Conservation (phyloP, 2,329 filamentous ascomycete genomes). For the Cryoendolithus antarcticus region DNA sequence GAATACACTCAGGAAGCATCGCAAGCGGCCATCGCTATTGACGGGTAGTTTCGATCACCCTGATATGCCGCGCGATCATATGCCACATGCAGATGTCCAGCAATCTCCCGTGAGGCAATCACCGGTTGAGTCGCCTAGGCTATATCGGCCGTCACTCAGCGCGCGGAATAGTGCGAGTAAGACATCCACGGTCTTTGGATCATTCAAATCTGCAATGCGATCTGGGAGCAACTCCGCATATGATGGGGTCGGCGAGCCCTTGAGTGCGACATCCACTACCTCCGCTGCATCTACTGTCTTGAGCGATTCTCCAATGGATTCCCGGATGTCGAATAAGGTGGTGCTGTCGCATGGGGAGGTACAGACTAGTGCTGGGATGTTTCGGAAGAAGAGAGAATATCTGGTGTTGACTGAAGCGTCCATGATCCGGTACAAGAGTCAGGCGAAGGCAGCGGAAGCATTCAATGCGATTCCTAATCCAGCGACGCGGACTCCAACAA, state of each 20-base stretch:
- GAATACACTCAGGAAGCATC: slow-evolving; percentile 17
- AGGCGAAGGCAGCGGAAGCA: slow-evolving; percentile 50
- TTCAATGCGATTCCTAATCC: slow-evolving; percentile 36
- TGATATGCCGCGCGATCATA: slow-evolving; percentile 9
- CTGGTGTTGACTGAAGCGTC: slow-evolving; percentile 59
- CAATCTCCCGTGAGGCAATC: slow-evolving; percentile 10
- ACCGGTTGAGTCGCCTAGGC: slow-evolving; percentile 12
- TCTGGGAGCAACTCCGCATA: slow-evolving; percentile 36
- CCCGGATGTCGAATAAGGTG: slow-evolving; percentile 21
- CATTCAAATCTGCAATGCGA: slow-evolving; percentile 39
- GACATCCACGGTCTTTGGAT: slow-evolving; percentile 45
- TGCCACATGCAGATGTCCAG: slow-evolving; percentile 7
- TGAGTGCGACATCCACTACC: slow-evolving; percentile 39
- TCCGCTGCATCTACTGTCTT: slow-evolving; percentile 34
- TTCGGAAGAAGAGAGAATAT: slow-evolving; percentile 61
- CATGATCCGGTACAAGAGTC: slow-evolving; percentile 55
- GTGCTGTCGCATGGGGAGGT: slow-evolving; percentile 58
- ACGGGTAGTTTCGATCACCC: slow-evolving; percentile 8
- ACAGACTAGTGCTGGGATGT: slow-evolving; percentile 57
- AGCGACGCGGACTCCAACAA: slow-evolving; percentile 29
- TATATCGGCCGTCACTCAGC: slow-evolving; percentile 18
- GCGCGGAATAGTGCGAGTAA: slow-evolving; percentile 21
- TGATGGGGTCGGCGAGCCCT: slow-evolving; percentile 28
- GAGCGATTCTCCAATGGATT: slow-evolving; percentile 19
- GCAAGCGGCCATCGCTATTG: slow-evolving; percentile 7